Percentiles rank a stretch among this genome's conserved stretches.
Conservation (phyloP, 371 early-diverging fungal genomes). For the Enterospora canceri region DNA sequence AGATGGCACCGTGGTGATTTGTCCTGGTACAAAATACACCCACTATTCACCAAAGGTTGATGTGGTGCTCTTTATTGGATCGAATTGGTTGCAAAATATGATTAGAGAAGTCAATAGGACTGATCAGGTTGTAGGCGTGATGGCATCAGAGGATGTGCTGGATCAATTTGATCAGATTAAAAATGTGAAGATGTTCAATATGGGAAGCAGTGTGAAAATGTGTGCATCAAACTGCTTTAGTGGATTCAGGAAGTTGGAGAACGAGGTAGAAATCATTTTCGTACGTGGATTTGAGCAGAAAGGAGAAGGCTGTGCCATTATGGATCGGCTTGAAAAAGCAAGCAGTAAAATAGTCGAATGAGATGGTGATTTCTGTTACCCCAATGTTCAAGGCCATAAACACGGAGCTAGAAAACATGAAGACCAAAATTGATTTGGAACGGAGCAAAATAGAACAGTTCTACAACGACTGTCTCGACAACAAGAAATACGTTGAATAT, state of each 20-base stretch:
- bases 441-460: not conserved
- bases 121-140: conserved; percentile 17
- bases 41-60: conserved; percentile 75
- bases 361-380: not conserved
- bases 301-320: conserved; percentile 78
- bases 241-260: conserved; percentile 69
- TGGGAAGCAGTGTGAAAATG: conserved; percentile 54
- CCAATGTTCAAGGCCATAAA: conserved; percentile 20
- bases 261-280: conserved; percentile 65
- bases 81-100: conserved; percentile 3
- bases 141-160: not conserved
- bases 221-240: conserved; percentile 68
- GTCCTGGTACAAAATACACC: conserved; percentile 95
- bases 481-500: not conserved
- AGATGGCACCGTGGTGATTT: conserved; percentile 60
- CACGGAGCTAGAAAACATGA: not conserved
- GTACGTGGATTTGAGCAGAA: conserved; percentile 63
- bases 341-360: conserved; percentile 55
- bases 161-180: not conserved
- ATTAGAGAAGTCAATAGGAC: not conserved
- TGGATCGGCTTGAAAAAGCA: conserved; percentile 87
- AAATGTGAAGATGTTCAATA: not conserved
- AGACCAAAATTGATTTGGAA: not conserved
- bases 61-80: conserved; percentile 37
- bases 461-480: not conserved